Base-by-base conservation (phyloP, 441 rosid genomes). In the Corymbia calophylla region DNA sequence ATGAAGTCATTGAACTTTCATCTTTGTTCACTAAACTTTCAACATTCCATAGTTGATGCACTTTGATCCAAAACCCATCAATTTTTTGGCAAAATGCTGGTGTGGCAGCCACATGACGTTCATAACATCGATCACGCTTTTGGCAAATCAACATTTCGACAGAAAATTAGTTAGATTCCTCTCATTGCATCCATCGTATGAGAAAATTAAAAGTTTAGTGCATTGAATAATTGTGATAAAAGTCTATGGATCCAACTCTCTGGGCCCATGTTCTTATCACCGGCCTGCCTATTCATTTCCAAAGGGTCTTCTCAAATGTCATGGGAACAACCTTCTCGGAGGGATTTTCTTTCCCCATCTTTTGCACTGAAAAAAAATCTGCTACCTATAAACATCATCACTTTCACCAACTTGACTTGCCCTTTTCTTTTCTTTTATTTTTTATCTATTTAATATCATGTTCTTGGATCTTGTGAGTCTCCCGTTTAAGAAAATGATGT, bases 381-480 rank as follows among this genome's bases (percentile, higher is more conserved):
- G 35, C 54, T 62, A 35, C 58, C 5, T 49, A 51, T 35, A 87
- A 55, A 70, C 32, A 60, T 62, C 39, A 7, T 80, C 56, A 29
- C 58, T 13, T 8, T 62, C 51, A 64, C 88, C 87, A 77, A 81
- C 27, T 27, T 51, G 58, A 48, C 66, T 86, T 80, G 44, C 87
- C 87, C 64, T 88, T 87, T 29, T 51, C 62, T 14, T 49, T 90
- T 35, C 53, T n/a, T n/a, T n/a, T n/a, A n/a, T 11, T 15, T 66
- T 29, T 49, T 39, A 9, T 49, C 66, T 3, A 23, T 77, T 77
- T 77, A 77, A 77, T 77, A 39, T 77, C 27, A 25, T 47, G 87
- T 27, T 86, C 90, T 89, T 91, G 91, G 92, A 91, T 91, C 92
- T 73, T 86, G 87, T 73, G 92, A 89, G 68, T 84, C 55, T 73